Percentiles rank a stretch among this genome's conserved stretches.
Evolutionary conservation across 164 flowering plant species (phyloP).

Genomic region (Akebia trifoliata): DNA sequence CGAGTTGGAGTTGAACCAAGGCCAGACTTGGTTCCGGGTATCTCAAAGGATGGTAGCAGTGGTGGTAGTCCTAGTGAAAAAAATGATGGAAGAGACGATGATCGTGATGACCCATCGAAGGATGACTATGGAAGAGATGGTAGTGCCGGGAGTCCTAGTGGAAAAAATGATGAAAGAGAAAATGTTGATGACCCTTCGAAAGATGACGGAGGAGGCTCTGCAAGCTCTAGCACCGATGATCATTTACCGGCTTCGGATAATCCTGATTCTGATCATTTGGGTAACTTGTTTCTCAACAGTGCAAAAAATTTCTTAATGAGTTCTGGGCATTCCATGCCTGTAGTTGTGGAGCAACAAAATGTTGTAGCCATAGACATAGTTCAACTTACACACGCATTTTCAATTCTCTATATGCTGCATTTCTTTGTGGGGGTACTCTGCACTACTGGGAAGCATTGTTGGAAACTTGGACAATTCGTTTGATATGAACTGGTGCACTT

Average conservation of each 20-base stretch:
- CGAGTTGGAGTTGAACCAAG: constrained; percentile 84
- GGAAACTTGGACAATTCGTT: constrained; percentile 24
- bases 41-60: constrained; percentile 39
- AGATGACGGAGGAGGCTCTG: constrained; percentile 33
- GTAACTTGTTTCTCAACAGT: constrained; percentile 23
- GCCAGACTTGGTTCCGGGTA: constrained; percentile 51
- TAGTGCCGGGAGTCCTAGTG: no score
- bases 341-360: background rate
- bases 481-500: constrained; percentile 17
- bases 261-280: constrained; percentile 28
- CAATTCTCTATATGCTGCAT: constrained; percentile 20
- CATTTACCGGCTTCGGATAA: constrained; percentile 38
- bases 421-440: constrained; percentile 22
- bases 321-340: background rate
- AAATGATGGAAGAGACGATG: constrained; percentile 39
- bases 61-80: constrained; percentile 45
- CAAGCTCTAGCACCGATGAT: constrained; percentile 26
- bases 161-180: background rate
- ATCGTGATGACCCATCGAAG: constrained; percentile 25
- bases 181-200: constrained; percentile 21
- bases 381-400: constrained; percentile 4
- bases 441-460: constrained; percentile 18
- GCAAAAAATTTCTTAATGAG: constrained; percentile 12
- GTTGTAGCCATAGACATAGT: constrained; percentile 9
- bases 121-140: background rate